A percentile compares a stretch with the other conserved stretches of the same genome.
phyloP scores from a whole-genome alignment of 306 rosid genomes.

The Macrotyloma uniflorum region DNA sequence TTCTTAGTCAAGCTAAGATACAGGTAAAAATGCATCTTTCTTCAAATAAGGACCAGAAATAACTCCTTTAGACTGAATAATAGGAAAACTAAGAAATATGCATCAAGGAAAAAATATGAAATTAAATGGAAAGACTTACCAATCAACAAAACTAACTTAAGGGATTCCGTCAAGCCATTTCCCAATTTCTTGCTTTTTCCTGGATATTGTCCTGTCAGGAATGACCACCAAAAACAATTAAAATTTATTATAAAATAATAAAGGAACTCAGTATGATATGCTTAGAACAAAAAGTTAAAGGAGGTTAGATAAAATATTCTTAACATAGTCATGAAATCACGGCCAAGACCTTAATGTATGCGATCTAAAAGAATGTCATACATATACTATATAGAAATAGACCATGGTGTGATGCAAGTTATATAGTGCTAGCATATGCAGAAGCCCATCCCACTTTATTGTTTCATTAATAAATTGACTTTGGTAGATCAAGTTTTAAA shows the following conservation, averaged over 20 bases:
- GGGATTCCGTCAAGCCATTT: conserved; percentile 70
- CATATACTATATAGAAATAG: neutral
- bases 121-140: conserved; percentile 53
- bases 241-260: conserved; percentile 14
- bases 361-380: neutral
- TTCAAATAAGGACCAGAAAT: conserved; percentile 23
- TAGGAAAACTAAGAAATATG: conserved; percentile 15
- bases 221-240: conserved; percentile 17
- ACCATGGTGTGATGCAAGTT: neutral
- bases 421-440: neutral
- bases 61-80: conserved; percentile 25
- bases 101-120: conserved; percentile 20
- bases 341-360: neutral
- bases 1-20: neutral
- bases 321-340: neutral
- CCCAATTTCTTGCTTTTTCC: conserved; percentile 71
- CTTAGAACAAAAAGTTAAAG: neutral
- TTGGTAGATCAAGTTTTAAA: neutral
- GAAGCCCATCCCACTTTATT: neutral
- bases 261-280: neutral
- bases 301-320: neutral
- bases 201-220: conserved; percentile 69
- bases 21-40: neutral
- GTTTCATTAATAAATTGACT: conserved; percentile 10
- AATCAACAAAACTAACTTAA: conserved; percentile 85